A percentile compares a stretch with the other conserved stretches of the same genome.
These are phyloP conservation scores for Rheum nobile DNA, from an alignment of 148 eudicot species.

Conservation along the genomic window DNA sequence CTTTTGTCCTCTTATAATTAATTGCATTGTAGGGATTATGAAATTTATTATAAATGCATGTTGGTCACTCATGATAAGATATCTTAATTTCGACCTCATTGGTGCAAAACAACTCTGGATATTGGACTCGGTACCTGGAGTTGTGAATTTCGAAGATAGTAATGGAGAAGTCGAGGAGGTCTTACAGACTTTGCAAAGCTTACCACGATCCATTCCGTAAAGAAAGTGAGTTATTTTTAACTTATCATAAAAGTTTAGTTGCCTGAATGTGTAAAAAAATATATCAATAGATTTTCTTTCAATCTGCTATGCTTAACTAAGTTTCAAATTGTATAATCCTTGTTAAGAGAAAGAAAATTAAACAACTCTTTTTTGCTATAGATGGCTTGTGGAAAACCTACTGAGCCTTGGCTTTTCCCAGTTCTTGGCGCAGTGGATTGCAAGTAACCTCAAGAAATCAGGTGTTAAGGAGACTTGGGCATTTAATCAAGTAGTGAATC, in stretches of 20 bases:
- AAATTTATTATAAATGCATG: not conserved
- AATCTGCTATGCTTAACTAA: not conserved
- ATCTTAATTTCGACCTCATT: not conserved
- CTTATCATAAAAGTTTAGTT: not conserved
- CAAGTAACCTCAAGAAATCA: slow-evolving; percentile 72
- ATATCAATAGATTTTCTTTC: not conserved
- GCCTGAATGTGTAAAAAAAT: not conserved
- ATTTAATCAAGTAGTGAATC: no score
- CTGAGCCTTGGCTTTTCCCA: slow-evolving; percentile 73
- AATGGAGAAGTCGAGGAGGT: slow-evolving; percentile 93
- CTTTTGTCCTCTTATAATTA: not conserved
- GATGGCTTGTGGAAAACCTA: slow-evolving; percentile 98
- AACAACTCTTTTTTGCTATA: slow-evolving; percentile 10
- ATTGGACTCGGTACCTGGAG: slow-evolving; percentile 88
- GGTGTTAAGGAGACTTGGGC: slow-evolving; percentile 68
- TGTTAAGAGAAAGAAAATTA: slow-evolving; percentile 4
- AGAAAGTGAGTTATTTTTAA: slow-evolving; percentile 32
- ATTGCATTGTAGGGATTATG: not conserved
- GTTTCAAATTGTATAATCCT: not conserved
- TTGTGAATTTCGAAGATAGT: slow-evolving; percentile 44
- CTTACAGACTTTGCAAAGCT: slow-evolving; percentile 72
- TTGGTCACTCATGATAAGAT: not conserved
- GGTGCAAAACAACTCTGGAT: slow-evolving; percentile 96
- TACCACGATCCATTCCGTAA: slow-evolving; percentile 68
- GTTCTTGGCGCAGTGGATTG: slow-evolving; percentile 88